Conservation (phyloP, 2,329 filamentous ascomycete genomes). For the Colletotrichum brevisporum region DNA sequence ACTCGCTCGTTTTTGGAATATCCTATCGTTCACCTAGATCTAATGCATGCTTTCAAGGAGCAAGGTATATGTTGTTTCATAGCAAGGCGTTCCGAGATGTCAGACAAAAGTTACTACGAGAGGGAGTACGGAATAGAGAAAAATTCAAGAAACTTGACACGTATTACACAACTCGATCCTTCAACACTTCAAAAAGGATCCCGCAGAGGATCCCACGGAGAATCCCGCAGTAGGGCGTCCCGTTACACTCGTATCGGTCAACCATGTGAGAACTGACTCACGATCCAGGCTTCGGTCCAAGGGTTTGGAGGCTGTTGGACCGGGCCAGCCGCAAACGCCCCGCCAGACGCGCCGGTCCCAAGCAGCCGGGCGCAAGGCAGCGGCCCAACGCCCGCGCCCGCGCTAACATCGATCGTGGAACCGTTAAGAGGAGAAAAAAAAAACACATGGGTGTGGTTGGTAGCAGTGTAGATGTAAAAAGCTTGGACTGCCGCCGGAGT, state of each 20-base stretch:
- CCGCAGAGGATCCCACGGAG: neutral
- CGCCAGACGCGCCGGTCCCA: constrained; percentile 25
- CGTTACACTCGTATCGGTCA: neutral
- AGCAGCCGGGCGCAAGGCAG: constrained; percentile 17
- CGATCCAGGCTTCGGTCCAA: constrained; percentile 23
- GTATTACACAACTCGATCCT: neutral
- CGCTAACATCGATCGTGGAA: constrained; percentile 11
- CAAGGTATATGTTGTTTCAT: too few relatives aligned
- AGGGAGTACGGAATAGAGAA: neutral
- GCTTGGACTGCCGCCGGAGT: constrained; percentile 3
- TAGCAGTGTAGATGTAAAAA: neutral
- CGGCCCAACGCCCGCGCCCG: constrained; percentile 9
- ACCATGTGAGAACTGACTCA: constrained; percentile 19
- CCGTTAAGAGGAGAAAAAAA: neutral
- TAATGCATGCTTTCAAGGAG: too few relatives aligned
- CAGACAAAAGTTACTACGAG: neutral
- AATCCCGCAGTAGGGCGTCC: neutral
- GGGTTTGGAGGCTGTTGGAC: neutral
- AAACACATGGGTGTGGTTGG: neutral
- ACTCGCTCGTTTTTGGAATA: too few relatives aligned
- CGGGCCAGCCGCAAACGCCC: constrained; percentile 26
- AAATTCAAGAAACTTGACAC: neutral
- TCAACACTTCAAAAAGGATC: neutral
- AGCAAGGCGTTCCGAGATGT: neutral
- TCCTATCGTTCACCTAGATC: too few relatives aligned